Percentiles rank a stretch among this genome's conserved stretches.
Conservation (phyloP, 2,329 filamentous ascomycete species). For the Thelonectria olida region DNA sequence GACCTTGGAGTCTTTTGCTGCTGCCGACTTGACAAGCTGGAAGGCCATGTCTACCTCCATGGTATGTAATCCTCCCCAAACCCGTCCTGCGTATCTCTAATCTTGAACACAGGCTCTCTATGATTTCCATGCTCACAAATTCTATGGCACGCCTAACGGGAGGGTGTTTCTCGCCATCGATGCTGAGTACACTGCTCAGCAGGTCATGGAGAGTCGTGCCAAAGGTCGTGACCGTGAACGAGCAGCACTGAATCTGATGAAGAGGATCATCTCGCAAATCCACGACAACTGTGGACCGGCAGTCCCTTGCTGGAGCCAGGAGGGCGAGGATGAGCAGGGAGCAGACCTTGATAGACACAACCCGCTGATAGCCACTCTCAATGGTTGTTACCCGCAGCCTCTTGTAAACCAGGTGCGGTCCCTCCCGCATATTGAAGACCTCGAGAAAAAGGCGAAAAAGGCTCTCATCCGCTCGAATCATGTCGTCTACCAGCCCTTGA, state of each 20-base stretch:
- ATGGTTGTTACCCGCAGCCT: background rate
- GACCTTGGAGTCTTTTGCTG: constrained; percentile 32
- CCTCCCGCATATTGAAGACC: constrained; percentile 6
- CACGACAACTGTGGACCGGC: constrained; percentile 6
- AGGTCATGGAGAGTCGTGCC: background rate
- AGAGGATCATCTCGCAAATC: background rate
- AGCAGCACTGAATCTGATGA: background rate
- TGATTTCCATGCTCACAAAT: constrained; percentile 33
- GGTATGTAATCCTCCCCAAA: constrained; percentile 26
- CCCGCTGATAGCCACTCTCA: too few relatives aligned
- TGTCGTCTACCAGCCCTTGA: constrained; percentile 16
- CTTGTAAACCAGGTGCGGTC: constrained; percentile 21
- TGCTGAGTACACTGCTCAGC: constrained; percentile 37
- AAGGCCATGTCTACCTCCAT: constrained; percentile 33
- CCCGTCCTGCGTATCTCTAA: background rate
- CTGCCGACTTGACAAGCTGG: constrained; percentile 36
- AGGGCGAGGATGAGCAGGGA: background rate
- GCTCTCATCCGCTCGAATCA: background rate
- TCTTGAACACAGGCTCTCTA: constrained; percentile 37
- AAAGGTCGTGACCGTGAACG: background rate
- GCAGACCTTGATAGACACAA: too few relatives aligned
- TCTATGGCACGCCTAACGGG: constrained; percentile 29
- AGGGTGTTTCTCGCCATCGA: constrained; percentile 38
- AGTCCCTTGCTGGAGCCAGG: constrained; percentile 17
- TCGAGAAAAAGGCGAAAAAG: constrained; percentile 3